Base-by-base conservation (phyloP, 345 rosid genomes). In the Aquilaria sinensis region DNA sequence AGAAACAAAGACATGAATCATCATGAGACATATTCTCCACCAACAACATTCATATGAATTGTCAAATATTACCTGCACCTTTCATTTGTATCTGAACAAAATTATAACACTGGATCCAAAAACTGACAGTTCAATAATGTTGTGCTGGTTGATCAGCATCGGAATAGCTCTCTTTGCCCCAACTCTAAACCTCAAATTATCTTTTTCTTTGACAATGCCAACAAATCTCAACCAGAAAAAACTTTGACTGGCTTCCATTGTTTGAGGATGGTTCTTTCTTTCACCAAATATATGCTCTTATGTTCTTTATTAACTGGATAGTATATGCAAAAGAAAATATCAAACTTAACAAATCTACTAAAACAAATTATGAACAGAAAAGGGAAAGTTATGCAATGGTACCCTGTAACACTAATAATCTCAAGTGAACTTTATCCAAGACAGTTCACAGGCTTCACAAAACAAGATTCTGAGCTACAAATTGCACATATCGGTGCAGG, bases 261-360 rank as follows among this genome's bases (percentile, higher is more conserved):
- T 73, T 80, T 81, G 88, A 67, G 56, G 84, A 76, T 71, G 83
- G 72, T 77, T 75, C 82, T 81, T 87, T 90, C 86, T 82, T 90
- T 82, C 83, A 74, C 85, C 83, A 84, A 77, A 72, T 79, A 83
- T 77, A 80, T 64, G 84, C 85, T 74, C 75, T 37, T 83, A 81
- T 64, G 66, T 79, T 83, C 96, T 79, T 81, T 83, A 74, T 83
- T 79, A 72, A 84, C 83, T 85, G 89, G 81, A 84, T 79, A 53
- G 75, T 71, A 85, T 82, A 79, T 67, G 77, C 83, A 84, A 79
- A 85, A 85, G 75, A 77, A 77, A 62, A 80, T 64, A 73, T 72
- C 77, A 82, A 85, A 71, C 86, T 88, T 77, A 72, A 30, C 58
- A 57, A 48, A 48, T 67, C 74, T 69, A 61, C 57, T 41, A 48